Conservation (phyloP, 23 red algal species). For the Gracilaria domingensis region DNA sequence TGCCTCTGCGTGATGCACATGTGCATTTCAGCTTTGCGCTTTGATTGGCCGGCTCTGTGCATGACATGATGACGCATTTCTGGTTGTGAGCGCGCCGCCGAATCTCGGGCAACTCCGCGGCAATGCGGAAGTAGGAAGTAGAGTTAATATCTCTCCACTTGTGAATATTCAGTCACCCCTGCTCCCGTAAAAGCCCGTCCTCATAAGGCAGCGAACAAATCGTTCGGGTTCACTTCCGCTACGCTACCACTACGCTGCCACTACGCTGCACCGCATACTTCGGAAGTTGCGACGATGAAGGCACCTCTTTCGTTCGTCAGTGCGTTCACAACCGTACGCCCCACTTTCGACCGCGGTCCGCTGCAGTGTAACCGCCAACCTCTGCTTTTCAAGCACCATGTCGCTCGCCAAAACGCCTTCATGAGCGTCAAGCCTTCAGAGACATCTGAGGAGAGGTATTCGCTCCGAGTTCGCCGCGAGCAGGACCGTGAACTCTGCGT, state of each 20-base stretch:
- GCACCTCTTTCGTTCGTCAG: not conserved
- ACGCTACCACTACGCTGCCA: no score
- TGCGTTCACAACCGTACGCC: not conserved
- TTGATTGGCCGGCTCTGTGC: no score
- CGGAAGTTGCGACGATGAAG: not conserved
- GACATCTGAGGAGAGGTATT: constrained; percentile 6
- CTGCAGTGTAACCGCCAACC: not conserved
- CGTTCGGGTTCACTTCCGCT: no score
- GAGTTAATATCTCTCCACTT: no score
- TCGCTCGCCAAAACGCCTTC: not conserved
- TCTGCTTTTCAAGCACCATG: not conserved
- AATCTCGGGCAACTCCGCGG: no score
- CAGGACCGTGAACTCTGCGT: constrained; percentile 60
- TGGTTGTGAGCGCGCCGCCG: not conserved
- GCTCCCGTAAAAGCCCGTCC: no score
- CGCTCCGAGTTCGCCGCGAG: constrained; percentile 24
- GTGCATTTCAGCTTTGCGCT: no score
- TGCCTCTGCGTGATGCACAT: not conserved
- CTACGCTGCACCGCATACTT: no score
- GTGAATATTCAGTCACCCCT: no score
- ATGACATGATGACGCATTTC: not conserved
- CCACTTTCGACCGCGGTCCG: not conserved
- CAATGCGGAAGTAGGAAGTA: no score
- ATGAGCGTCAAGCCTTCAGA: constrained; percentile 9
- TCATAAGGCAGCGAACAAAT: no score